Evolutionary conservation across 176 grass and related monocot genomes (phyloP).

Genomic region (Rhipidocladum racemiflorum): DNA sequence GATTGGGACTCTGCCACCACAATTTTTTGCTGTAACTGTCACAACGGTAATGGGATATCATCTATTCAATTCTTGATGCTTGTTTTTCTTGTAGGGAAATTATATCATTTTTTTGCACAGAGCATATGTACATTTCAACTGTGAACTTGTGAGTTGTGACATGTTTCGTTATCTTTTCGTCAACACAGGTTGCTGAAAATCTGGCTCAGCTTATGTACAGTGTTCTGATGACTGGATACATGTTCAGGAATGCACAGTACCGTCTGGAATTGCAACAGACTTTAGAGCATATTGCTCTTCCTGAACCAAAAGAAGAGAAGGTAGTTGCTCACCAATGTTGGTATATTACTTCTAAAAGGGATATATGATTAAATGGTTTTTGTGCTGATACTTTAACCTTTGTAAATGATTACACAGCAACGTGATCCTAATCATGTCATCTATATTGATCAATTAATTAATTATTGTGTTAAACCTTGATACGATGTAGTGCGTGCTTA

Average conservation of each 20-base stretch:
- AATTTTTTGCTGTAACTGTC: slow-evolving; percentile 90
- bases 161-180: slow-evolving; percentile 34
- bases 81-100: background rate
- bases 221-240: slow-evolving; percentile 96
- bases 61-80: background rate
- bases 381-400: background rate
- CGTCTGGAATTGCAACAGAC: slow-evolving; percentile 83
- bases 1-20: slow-evolving; percentile 88
- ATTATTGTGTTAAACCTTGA: background rate
- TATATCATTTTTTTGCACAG: background rate
- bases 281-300: slow-evolving; percentile 83
- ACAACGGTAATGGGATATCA: slow-evolving; percentile 64
- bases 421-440: background rate
- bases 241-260: slow-evolving; percentile 94
- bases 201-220: slow-evolving; percentile 94
- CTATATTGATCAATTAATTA: slow-evolving; percentile 1
- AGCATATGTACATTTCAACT: background rate
- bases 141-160: background rate
- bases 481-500: background rate
- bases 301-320: slow-evolving; percentile 62
- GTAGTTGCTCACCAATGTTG: slow-evolving; percentile 24
- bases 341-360: background rate
- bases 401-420: background rate
- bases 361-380: background rate
- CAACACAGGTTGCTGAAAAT: slow-evolving; percentile 86